Percentiles rank a stretch among this genome's conserved stretches.
Conservation (phyloP, 2,329 filamentous ascomycete genomes). For the Aureobasidium namibiae region DNA sequence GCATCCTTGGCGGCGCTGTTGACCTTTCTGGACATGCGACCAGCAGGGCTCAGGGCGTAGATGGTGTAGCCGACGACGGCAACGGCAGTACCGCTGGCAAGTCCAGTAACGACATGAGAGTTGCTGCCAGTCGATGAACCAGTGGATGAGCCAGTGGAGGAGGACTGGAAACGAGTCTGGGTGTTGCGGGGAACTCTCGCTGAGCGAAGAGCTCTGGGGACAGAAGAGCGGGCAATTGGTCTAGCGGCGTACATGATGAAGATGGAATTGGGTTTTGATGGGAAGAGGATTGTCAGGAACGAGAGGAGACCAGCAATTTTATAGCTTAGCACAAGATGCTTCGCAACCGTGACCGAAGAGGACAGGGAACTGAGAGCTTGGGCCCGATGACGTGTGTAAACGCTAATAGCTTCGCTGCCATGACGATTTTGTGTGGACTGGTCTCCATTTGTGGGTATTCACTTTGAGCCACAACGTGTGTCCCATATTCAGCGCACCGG, state of each 20-base stretch:
- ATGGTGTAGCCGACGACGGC: slow-evolving; percentile 42
- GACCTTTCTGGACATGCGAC: slow-evolving; percentile 11
- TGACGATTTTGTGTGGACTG: not conserved
- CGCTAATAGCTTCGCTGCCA: slow-evolving; percentile 1
- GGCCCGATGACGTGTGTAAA: not conserved
- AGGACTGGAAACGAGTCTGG: slow-evolving; percentile 23
- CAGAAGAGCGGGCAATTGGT: slow-evolving; percentile 10
- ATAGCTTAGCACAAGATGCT: not conserved
- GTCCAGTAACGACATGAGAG: slow-evolving; percentile 38
- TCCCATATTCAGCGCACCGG: not conserved
- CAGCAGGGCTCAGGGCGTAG: slow-evolving; percentile 45
- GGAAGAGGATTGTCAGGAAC: not conserved
- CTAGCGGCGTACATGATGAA: slow-evolving; percentile 13
- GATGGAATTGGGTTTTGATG: not conserved
- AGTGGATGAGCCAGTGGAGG: slow-evolving; percentile 23
- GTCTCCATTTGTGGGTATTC: not conserved
- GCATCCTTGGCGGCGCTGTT: slow-evolving; percentile 44
- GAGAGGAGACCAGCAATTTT: not conserved
- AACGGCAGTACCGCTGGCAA: slow-evolving; percentile 42
- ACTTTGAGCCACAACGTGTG: not conserved
- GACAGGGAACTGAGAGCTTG: not conserved
- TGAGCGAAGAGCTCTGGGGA: slow-evolving; percentile 11
- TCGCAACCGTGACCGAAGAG: not conserved
- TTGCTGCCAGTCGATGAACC: slow-evolving; percentile 21
- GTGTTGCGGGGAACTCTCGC: slow-evolving; percentile 6